These are phyloP conservation scores for Botrytis sinoallii DNA, from an alignment of 2,329 filamentous ascomycete genomes.

Conservation along the genomic window DNA sequence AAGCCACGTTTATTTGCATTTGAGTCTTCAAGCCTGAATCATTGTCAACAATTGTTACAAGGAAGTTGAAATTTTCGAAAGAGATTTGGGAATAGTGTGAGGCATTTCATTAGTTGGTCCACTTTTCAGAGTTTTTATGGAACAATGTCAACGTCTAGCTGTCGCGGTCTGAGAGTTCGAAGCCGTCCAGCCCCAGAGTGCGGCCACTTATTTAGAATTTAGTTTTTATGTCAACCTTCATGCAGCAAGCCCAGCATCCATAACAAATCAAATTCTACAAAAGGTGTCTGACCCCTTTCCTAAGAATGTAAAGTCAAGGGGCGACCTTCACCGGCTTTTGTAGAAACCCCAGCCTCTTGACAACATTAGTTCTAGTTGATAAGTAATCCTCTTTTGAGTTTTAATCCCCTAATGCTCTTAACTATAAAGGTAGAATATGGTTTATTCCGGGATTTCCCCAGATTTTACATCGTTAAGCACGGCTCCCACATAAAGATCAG, in stretches of 20 bases:
- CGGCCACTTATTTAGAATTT: neutral
- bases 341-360: conserved; percentile 5
- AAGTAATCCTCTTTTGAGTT: neutral
- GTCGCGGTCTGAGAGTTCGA: neutral
- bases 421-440: neutral
- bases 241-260: neutral
- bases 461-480: neutral
- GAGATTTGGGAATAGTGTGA: neutral
- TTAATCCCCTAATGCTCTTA: neutral
- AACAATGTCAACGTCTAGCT: neutral
- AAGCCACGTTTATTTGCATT: conserved; percentile 3
- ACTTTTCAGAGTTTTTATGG: conserved; percentile 17
- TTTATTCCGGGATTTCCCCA: conserved; percentile 7
- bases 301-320: neutral
- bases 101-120: neutral
- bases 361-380: neutral
- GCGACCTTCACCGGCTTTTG: conserved; percentile 3
- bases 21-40: neutral
- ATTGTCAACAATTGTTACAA: neutral
- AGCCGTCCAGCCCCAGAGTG: neutral
- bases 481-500: neutral
- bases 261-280: conserved; percentile 2
- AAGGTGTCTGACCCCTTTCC: neutral
- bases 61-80: neutral
- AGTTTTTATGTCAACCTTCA: neutral